Evolutionary conservation across 1,284 basidiomycete species (phyloP), one percentile per base, ranked within the genome.

Genomic region (Leccinum proliferum): DNA sequence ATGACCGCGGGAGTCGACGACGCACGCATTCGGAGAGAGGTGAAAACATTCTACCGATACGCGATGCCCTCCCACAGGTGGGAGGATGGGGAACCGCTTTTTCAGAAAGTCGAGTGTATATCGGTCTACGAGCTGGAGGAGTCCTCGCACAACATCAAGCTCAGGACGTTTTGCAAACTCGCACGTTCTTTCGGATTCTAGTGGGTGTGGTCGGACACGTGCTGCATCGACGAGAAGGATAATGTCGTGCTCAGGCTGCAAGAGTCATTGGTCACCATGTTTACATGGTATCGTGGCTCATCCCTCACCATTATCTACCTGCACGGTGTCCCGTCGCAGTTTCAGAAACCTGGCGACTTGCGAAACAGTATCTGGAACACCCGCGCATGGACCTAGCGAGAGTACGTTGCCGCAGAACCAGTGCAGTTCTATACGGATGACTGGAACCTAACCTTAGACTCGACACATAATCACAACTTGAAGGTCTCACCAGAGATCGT

Each of bases 31-130:
- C 1, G 3, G 15, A 62, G 5, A 15, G 65, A 50, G 3, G 66
- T 70, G 41, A 52, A 60, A 11, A 0, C 35, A 2, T 67, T 4
- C n/a, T 67, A 67, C n/a, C 37, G 56, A 60, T 68, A 70, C 1
- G 67, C 59, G 5, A 70, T 68, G 65, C 10, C 67, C 11, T 67
- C 67, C 0, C 67, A 68, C 9, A 53, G 14, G 25, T 67, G 66
- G 66, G 25, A 66, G 6, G 9, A 12, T 4, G 15, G 34, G 0
- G 63, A 69, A 52, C 67, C 66, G 0, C 34, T 37, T 0, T 50
- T 69, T 9, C 59, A 66, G 15, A 7, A 2, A 6, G 59, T 70
- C 11, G 35, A 60, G 25, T 18, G 55, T 1, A 59, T 15, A 9
- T 53, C 67, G 0, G 10, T 70, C 10, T 55, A 59, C 15, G 18